Evolutionary conservation across 306 rosid genomes (phyloP), one percentile per base, ranked within the genome.

Genomic region (Castanea sativa): DNA sequence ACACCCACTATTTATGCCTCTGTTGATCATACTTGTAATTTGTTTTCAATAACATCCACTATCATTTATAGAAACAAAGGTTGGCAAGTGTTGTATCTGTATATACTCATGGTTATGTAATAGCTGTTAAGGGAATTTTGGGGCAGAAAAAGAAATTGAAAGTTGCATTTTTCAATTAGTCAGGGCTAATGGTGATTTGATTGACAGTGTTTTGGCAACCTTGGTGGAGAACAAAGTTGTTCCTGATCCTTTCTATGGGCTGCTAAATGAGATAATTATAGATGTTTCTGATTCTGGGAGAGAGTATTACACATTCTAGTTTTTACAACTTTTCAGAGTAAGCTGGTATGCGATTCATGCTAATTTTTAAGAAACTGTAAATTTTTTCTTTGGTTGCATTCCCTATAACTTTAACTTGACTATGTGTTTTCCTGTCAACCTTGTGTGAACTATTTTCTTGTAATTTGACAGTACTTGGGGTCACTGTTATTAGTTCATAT

Each of bases 221-320:
- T 81, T 94, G 87, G 89, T 94, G 80, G 90, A 91, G 89, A 94
- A 91, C 90, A 88, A 92, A 59, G 73, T 81, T 25, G 86, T 89
- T 19, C 98, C 90, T 1, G 97, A 94, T 85, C 98, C 97, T 57
- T 94, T 94, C 65, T 88, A 89, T 69, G 98, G 98, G 29, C 80
- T 94, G 73, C 81, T 76, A 80, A 94, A 94, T 55, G 90, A 92
- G 75, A n/a, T 80, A 1, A 92, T 94, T 73, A 61, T 86, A 13
- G 98, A 94, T 70, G 92, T 94, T 89, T 91, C 97, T 85, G 97
- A 92, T 83, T 89, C 98, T 51, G 97, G 98, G 65, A 87, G 97
- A 82, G 93, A 94, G 19, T 79, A 85, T 74, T 92, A 94, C 84
- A 92, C 97, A 21, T 94, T 92, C 78, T 92, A 94, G 97, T 92